These are phyloP conservation scores for Chloranthus sessilifolius DNA, from an alignment of 164 flowering plant genomes.

Conservation along the genomic window DNA sequence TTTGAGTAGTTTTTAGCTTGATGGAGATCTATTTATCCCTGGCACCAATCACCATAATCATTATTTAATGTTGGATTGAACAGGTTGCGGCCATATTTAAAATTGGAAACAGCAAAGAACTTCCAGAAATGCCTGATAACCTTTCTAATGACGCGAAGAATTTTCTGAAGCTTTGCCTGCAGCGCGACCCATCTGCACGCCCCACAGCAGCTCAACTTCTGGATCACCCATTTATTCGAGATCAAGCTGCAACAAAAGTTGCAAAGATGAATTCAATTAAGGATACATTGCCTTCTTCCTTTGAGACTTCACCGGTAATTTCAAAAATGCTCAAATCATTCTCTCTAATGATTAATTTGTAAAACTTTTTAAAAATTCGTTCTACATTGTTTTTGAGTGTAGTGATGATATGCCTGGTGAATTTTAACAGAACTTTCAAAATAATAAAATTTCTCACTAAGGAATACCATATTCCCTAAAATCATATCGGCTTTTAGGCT, in stretches of 20 bases:
- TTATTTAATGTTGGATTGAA: slow-evolving; percentile 7
- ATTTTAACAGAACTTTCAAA: no score
- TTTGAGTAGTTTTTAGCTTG: no score
- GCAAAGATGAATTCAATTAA: slow-evolving; percentile 34
- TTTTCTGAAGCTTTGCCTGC: slow-evolving; percentile 71
- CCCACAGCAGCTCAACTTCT: slow-evolving; percentile 65
- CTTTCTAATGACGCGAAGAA: slow-evolving; percentile 73
- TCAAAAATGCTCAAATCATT: background rate
- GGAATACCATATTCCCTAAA: no score
- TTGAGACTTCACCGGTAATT: no score
- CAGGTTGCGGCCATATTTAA: slow-evolving; percentile 98
- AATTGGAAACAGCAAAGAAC: slow-evolving; percentile 92
- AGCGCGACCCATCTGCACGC: slow-evolving; percentile 71
- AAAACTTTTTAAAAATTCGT: no score
- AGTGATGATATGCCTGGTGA: no score
- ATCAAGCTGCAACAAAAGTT: slow-evolving; percentile 44
- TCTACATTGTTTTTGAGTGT: no score
- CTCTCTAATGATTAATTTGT: background rate
- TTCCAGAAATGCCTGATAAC: slow-evolving; percentile 74
- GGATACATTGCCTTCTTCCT: slow-evolving; percentile 48
- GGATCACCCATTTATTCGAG: slow-evolving; percentile 68
- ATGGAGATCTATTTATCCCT: no score
- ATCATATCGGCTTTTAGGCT: no score
- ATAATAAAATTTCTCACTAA: no score
- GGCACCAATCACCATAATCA: background rate